Conservation (phyloP, 2,329 filamentous ascomycete genomes). For the Cercospora zeina region DNA sequence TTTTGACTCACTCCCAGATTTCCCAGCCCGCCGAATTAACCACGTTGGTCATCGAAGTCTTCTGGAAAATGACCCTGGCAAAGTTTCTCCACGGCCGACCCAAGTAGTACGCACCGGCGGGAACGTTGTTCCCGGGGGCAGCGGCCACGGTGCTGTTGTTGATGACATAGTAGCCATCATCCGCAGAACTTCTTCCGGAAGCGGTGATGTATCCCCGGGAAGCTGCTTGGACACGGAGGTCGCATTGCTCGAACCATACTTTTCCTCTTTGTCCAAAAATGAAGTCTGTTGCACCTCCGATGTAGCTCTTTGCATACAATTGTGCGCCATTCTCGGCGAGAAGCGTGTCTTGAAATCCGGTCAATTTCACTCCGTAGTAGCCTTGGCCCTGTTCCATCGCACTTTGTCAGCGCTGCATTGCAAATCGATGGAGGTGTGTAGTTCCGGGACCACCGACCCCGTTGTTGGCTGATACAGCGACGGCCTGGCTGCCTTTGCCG, state of each 20-base stretch:
- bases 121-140: slow-evolving; percentile 44
- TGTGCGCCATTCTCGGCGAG: slow-evolving; percentile 54
- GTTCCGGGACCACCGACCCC: slow-evolving; percentile 32
- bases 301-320: slow-evolving; percentile 58
- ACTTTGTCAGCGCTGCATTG: not conserved
- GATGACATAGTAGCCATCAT: slow-evolving; percentile 56
- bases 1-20: slow-evolving; percentile 49
- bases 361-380: slow-evolving; percentile 59
- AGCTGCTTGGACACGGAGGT: slow-evolving; percentile 50
- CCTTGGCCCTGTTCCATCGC: slow-evolving; percentile 47
- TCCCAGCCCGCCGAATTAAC: slow-evolving; percentile 62
- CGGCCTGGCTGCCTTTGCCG: slow-evolving; percentile 53
- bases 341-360: slow-evolving; percentile 59
- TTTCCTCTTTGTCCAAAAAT: slow-evolving; percentile 58
- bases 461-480: slow-evolving; percentile 56
- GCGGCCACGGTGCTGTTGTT: slow-evolving; percentile 54
- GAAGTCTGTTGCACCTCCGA: slow-evolving; percentile 61
- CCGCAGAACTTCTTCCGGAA: slow-evolving; percentile 45
- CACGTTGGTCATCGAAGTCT: slow-evolving; percentile 54
- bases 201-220: slow-evolving; percentile 49
- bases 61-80: slow-evolving; percentile 55
- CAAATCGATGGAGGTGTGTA: not conserved
- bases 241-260: slow-evolving; percentile 55
- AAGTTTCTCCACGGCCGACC: slow-evolving; percentile 57
- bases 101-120: slow-evolving; percentile 50